A percentile compares a stretch with the other conserved stretches of the same genome.
These are phyloP conservation scores for Blastobotrys parvus DNA, from an alignment of 805 yeast species.

Conservation along the genomic window DNA sequence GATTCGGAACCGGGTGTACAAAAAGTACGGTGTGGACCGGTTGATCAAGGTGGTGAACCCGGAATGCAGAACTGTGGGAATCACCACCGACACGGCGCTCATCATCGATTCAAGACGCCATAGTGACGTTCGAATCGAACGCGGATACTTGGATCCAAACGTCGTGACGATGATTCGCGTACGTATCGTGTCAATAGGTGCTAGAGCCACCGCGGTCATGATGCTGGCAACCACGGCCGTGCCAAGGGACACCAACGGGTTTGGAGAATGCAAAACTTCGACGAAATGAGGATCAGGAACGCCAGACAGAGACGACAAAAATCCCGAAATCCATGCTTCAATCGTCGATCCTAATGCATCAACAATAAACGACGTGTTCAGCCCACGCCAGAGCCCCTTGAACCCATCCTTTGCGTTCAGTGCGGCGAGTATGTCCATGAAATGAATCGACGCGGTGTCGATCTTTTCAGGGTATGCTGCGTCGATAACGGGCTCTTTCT, in stretches of 20 bases:
- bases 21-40: slow-evolving; percentile 55
- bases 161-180: slow-evolving; percentile 69
- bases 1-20: slow-evolving; percentile 52
- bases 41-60: slow-evolving; percentile 52
- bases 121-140: slow-evolving; percentile 69
- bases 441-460: slow-evolving; percentile 22
- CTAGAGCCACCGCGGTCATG: slow-evolving; percentile 58
- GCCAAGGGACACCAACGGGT: slow-evolving; percentile 58
- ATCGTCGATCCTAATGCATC: slow-evolving; percentile 66
- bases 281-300: slow-evolving; percentile 86
- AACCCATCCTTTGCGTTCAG: slow-evolving; percentile 58
- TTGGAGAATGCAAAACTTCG: slow-evolving; percentile 72
- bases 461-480: slow-evolving; percentile 9
- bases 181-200: slow-evolving; percentile 77
- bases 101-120: slow-evolving; percentile 40
- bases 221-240: slow-evolving; percentile 66
- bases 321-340: slow-evolving; percentile 89
- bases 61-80: slow-evolving; percentile 64
- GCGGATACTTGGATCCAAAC: slow-evolving; percentile 34
- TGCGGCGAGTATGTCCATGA: slow-evolving; percentile 32
- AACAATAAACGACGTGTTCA: slow-evolving; percentile 72
- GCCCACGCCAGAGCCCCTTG: slow-evolving; percentile 55
- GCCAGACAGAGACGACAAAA: slow-evolving; percentile 68
- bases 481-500: slow-evolving; percentile 1
- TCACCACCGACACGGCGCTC: slow-evolving; percentile 51